Base-by-base conservation (phyloP, 2,329 filamentous ascomycete species). In the Cordyceps fumosorosea region DNA sequence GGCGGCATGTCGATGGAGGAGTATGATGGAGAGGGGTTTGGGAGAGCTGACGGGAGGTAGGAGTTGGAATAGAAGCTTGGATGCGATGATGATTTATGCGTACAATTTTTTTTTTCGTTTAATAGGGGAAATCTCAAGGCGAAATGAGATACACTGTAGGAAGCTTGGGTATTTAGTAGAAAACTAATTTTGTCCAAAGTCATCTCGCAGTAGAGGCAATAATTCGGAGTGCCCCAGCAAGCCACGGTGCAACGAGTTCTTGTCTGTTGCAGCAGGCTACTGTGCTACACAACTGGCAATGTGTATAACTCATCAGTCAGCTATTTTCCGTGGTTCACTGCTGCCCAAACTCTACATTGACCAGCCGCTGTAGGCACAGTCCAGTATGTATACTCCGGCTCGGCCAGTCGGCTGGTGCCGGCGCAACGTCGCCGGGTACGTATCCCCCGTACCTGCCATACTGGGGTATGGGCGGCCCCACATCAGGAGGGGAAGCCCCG, bases 1-100 rank as follows among this genome's bases (percentile, higher is more conserved):
- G 68, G 55, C 65, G 64, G 66, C 62, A 40, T 58, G 20, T 1
- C 14, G 16, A 48, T 50, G 56, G 56, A 16, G 16, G 26, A 18
- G 7, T 40, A 58, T 14, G 14, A 32, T 24, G 44, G 44, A 7
- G 32, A 16, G 14, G 26, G 29, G 5, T 34, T 24, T 37, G 20
- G 24, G 16, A 40, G 22, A 5, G 47, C 47, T 8, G 24, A 29
- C 14, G 3, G n/a, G 22, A 18, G 22, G 11, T 29, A 52, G n/a
- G 29, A 20, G 18, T 32, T 32, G 20, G 40, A 42, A 12, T 8
- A 22, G 18, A 18, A 12, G 20, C 7, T n/a, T 3, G 26, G 22
- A 29, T 29, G 52, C 20, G 34, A 26, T 44, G 26, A 4, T 7
- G 22, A 14, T 44, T 55, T 2, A n/a, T 20, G 18, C 12, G 40